phyloP scores from a whole-genome alignment of 176 grass and related monocot species.

The Elymus sibiricus region DNA sequence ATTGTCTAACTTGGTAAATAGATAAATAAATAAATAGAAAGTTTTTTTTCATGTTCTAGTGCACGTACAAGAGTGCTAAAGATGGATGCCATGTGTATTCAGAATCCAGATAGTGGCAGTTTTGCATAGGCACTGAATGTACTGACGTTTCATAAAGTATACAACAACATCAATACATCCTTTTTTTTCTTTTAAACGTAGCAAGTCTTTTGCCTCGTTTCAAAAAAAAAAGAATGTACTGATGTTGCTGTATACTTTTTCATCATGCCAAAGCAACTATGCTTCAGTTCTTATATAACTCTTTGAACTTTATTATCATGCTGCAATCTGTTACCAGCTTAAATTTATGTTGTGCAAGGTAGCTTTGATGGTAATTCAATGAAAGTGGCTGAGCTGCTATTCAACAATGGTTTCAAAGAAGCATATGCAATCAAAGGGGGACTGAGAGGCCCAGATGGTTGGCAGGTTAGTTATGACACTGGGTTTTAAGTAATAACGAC shows the following conservation, averaged over 20 bases:
- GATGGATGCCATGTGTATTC: background rate
- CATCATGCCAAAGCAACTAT: background rate
- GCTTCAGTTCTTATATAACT: background rate
- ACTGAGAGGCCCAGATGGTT: constrained; percentile 84
- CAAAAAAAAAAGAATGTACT: too few relatives aligned
- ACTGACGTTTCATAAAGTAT: too few relatives aligned
- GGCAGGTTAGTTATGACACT: constrained; percentile 55
- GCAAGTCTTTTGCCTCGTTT: too few relatives aligned
- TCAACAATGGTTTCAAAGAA: constrained; percentile 93
- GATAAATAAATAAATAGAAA: background rate
- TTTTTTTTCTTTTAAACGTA: too few relatives aligned
- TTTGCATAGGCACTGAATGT: background rate
- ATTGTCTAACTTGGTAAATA: background rate
- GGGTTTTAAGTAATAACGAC: background rate
- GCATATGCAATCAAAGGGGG: constrained; percentile 86
- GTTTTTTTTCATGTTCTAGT: background rate
- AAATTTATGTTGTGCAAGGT: constrained; percentile 65
- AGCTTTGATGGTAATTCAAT: constrained; percentile 95
- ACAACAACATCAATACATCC: too few relatives aligned
- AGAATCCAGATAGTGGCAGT: background rate
- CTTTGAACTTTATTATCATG: background rate
- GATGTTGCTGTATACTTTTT: background rate
- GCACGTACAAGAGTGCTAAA: background rate
- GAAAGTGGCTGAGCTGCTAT: constrained; percentile 80
- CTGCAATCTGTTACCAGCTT: constrained; percentile 30